Evolutionary conservation across 2,329 filamentous ascomycete genomes (phyloP).

Genomic region (Diatrype stigma): DNA sequence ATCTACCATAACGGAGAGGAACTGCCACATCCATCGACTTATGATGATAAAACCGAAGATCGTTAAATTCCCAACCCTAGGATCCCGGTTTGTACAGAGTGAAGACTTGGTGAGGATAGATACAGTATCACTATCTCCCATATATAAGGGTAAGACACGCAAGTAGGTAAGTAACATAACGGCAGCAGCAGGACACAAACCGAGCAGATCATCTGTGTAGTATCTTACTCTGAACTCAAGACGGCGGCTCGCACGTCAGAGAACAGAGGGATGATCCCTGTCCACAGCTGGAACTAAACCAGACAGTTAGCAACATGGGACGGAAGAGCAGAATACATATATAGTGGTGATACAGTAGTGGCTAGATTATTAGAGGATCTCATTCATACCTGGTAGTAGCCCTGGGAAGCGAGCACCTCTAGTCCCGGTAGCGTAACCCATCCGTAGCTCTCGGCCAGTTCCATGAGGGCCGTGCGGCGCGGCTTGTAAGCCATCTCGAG

Average conservation of each 20-base stretch:
- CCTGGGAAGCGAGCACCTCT: slow-evolving; percentile 86
- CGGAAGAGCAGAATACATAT: background rate
- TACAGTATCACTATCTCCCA: too few species aligned
- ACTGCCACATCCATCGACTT: too few species aligned
- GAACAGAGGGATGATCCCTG: slow-evolving; percentile 72
- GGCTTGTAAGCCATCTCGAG: slow-evolving; percentile 98
- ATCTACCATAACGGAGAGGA: too few species aligned
- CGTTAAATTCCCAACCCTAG: too few species aligned
- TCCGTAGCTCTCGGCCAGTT: slow-evolving; percentile 69
- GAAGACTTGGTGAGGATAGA: too few species aligned
- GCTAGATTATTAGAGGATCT: too few species aligned
- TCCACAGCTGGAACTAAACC: slow-evolving; percentile 74
- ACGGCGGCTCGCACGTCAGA: slow-evolving; percentile 61
- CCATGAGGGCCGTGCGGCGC: slow-evolving; percentile 75
- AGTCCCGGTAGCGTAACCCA: slow-evolving; percentile 85
- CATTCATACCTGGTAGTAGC: slow-evolving; percentile 73
- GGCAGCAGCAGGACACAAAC: too few species aligned
- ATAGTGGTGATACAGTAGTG: too few species aligned
- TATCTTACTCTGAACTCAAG: slow-evolving; percentile 34
- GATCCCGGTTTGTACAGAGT: too few species aligned
- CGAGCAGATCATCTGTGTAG: background rate
- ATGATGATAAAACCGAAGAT: too few species aligned
- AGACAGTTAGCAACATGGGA: slow-evolving; percentile 19
- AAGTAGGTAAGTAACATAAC: too few species aligned
- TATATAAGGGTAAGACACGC: too few species aligned